Conservation (phyloP, 2,329 filamentous ascomycete species). For the Trichoderma sp. region DNA sequence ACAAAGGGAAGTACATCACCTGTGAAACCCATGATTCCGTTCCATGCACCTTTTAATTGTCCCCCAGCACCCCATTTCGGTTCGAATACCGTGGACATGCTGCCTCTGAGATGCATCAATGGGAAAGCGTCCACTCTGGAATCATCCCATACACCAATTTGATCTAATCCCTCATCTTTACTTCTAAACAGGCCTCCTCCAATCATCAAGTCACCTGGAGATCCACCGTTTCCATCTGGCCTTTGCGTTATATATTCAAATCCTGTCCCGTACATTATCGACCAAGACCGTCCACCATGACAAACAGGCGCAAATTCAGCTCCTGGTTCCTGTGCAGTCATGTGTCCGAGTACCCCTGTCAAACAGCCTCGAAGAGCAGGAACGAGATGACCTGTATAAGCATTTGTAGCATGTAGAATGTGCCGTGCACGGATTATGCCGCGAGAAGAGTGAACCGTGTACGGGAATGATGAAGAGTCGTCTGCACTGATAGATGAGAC, state of each 20-base stretch:
- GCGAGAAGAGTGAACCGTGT: conserved; percentile 43
- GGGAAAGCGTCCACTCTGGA: conserved; percentile 38
- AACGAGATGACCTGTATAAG: conserved; percentile 49
- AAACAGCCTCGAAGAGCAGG: conserved; percentile 46
- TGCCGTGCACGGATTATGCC: conserved; percentile 46
- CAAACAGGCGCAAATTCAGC: conserved; percentile 28
- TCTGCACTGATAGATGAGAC: conserved; percentile 31
- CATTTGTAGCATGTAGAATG: conserved; percentile 59
- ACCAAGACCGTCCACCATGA: conserved; percentile 46
- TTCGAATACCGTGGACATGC: conserved; percentile 43
- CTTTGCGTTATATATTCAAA: conserved; percentile 54
- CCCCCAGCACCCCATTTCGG: conserved; percentile 35
- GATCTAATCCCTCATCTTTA: conserved; percentile 40
- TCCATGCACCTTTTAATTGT: conserved; percentile 44
- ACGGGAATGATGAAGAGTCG: conserved; percentile 28
- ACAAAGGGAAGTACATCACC: conserved; percentile 51
- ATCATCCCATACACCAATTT: conserved; percentile 49
- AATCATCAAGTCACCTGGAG: conserved; percentile 48
- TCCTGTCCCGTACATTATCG: conserved; percentile 43
- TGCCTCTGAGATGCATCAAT: conserved; percentile 39
- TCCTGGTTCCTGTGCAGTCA: conserved; percentile 49
- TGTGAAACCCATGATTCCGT: conserved; percentile 47
- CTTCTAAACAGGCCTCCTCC: conserved; percentile 51
- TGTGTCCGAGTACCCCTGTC: conserved; percentile 46
- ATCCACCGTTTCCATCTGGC: conserved; percentile 31